Percentiles rank a stretch among this genome's conserved stretches.
Conservation (phyloP, 2,329 filamentous ascomycete genomes). For the Incumbomyces lentus region DNA sequence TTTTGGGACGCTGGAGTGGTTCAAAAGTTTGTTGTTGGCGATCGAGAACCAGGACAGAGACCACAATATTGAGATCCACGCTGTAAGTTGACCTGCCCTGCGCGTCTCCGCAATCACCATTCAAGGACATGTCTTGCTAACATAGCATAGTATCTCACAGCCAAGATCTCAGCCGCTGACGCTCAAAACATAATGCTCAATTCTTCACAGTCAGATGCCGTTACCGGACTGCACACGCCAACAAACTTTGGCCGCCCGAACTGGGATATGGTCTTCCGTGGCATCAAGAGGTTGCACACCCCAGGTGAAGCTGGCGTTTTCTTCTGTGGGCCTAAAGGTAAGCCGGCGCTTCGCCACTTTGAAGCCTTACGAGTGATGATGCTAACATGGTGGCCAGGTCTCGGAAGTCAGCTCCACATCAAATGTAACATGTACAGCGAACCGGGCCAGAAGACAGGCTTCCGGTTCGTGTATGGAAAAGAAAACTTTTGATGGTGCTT, state of each 20-base stretch:
- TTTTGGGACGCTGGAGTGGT: conserved; percentile 84
- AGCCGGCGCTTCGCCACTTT: conserved; percentile 25
- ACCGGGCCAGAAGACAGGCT: conserved; percentile 45
- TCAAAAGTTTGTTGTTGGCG: conserved; percentile 68
- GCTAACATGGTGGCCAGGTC: background rate
- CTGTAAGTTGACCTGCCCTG: conserved; percentile 31
- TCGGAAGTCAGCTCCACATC: conserved; percentile 62
- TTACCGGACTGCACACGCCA: conserved; percentile 69
- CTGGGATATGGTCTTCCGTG: conserved; percentile 83
- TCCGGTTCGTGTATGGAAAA: conserved; percentile 44
- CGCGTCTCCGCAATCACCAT: too few species aligned
- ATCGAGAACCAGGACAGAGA: conserved; percentile 80
- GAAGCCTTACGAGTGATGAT: too few species aligned
- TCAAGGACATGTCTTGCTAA: too few species aligned
- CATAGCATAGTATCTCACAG: conserved; percentile 57
- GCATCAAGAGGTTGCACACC: conserved; percentile 66
- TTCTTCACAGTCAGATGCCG: conserved; percentile 65
- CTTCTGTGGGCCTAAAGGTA: conserved; percentile 73
- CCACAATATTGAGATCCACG: conserved; percentile 79
- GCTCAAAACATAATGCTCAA: conserved; percentile 91
- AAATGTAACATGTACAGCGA: conserved; percentile 85
- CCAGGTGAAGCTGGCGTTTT: conserved; percentile 68
- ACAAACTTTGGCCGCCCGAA: conserved; percentile 81
- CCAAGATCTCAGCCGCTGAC: conserved; percentile 76
- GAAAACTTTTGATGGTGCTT: conserved; percentile 38